Evolutionary conservation across 2,329 filamentous ascomycete species (phyloP).

Genomic region (Diplodia scrobiculata): DNA sequence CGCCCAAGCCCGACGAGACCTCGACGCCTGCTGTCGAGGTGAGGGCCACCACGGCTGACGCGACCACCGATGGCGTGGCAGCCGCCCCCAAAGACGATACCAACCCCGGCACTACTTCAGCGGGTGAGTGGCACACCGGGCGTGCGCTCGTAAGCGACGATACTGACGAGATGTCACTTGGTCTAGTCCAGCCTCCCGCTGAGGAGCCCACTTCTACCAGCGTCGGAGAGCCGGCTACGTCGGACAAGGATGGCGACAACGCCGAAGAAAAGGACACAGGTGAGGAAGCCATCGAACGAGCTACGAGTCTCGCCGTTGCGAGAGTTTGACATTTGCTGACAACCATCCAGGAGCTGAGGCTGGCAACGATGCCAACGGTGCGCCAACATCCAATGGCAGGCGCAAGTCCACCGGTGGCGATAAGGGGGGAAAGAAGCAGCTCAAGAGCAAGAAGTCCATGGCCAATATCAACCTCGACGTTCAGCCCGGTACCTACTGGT

Average conservation of each 20-base stretch:
- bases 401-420: slow-evolving; percentile 73
- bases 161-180: slow-evolving; percentile 28
- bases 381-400: slow-evolving; percentile 52
- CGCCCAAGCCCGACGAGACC: slow-evolving; percentile 38
- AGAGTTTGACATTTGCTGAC: slow-evolving; percentile 3
- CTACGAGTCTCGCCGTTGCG: not conserved
- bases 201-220: slow-evolving; percentile 14
- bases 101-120: slow-evolving; percentile 35
- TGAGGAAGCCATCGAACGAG: not conserved
- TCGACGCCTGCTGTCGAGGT: slow-evolving; percentile 39
- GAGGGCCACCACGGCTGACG: slow-evolving; percentile 33
- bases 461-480: slow-evolving; percentile 69
- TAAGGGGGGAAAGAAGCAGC: slow-evolving; percentile 70
- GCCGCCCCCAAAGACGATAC: slow-evolving; percentile 38
- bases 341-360: slow-evolving; percentile 37
- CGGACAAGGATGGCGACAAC: slow-evolving; percentile 32
- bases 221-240: slow-evolving; percentile 12
- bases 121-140: slow-evolving; percentile 36
- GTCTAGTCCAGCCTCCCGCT: slow-evolving; percentile 18
- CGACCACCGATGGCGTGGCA: slow-evolving; percentile 38
- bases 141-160: slow-evolving; percentile 20
- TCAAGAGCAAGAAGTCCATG: slow-evolving; percentile 82
- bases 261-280: slow-evolving; percentile 35
- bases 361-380: slow-evolving; percentile 52
- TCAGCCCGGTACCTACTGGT: slow-evolving; percentile 86